Conservation (phyloP, 73 alveolate genomes). For the Urostyla sp. region DNA sequence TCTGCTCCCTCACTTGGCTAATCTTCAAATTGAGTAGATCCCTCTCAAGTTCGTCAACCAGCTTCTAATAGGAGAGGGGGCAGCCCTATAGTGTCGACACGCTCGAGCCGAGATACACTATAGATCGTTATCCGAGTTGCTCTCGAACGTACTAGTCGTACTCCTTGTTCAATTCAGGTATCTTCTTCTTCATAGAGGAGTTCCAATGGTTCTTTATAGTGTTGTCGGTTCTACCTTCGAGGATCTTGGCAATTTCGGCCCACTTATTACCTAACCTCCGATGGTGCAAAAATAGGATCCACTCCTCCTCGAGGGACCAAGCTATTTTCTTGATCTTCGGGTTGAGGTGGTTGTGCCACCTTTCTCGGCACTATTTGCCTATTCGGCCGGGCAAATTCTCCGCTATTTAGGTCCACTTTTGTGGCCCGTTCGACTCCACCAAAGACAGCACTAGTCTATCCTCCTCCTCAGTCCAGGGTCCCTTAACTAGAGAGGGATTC, state of each 20-base stretch:
- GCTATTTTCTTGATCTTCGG: slow-evolving; percentile 90
- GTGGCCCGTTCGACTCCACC: slow-evolving; percentile 92
- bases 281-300: slow-evolving; percentile 89
- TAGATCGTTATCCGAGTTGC: not conserved
- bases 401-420: slow-evolving; percentile 96
- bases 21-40: slow-evolving; percentile 11
- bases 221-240: slow-evolving; percentile 93
- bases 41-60: slow-evolving; percentile 23
- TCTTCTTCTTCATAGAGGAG: slow-evolving; percentile 85
- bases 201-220: slow-evolving; percentile 95
- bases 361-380: slow-evolving; percentile 97
- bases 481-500: slow-evolving; percentile 89
- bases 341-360: slow-evolving; percentile 97
- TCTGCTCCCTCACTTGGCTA: not conserved
- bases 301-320: slow-evolving; percentile 97
- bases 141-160: slow-evolving; percentile 9
- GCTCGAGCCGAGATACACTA: not conserved
- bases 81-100: not conserved
- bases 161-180: slow-evolving; percentile 21
- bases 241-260: slow-evolving; percentile 91
- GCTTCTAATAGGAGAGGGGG: not conserved
- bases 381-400: slow-evolving; percentile 97
- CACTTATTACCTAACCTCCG: slow-evolving; percentile 89
- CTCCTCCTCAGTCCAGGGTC: slow-evolving; percentile 97
- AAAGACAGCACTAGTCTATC: slow-evolving; percentile 88